These are phyloP conservation scores for Gorgonomyces haynaldii DNA, from an alignment of 192 early-diverging fungal species.

Conservation along the genomic window DNA sequence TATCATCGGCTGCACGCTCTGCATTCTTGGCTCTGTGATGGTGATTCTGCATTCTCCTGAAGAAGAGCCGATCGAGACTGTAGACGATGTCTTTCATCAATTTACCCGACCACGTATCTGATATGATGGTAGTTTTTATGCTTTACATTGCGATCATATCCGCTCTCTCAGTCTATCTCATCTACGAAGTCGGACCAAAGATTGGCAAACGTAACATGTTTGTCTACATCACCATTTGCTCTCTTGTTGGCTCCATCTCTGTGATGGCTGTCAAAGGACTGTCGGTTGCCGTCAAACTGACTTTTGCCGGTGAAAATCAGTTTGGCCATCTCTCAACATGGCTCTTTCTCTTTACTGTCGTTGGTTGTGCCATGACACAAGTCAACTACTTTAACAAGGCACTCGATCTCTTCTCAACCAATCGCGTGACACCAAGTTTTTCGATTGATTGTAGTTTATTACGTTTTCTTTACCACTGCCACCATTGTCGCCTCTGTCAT, in stretches of 20 bases:
- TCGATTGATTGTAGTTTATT: conserved; percentile 68
- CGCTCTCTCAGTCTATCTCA: conserved; percentile 57
- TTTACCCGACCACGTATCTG: conserved; percentile 63
- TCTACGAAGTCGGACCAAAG: conserved; percentile 65
- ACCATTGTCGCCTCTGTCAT: conserved; percentile 84
- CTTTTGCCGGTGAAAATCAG: conserved; percentile 87
- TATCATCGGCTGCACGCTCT: conserved; percentile 80
- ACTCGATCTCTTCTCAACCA: conserved; percentile 82
- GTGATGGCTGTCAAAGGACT: conserved; percentile 83
- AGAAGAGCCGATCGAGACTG: conserved; percentile 63
- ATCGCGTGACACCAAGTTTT: conserved; percentile 43
- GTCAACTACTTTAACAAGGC: conserved; percentile 99
- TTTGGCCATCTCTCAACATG: conserved; percentile 82
- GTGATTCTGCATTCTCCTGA: conserved; percentile 74
- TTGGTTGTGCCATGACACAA: conserved; percentile 78
- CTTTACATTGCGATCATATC: conserved; percentile 61
- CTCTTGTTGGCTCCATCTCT: conserved; percentile 82
- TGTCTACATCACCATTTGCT: conserved; percentile 92
- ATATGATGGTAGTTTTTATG: conserved; percentile 54
- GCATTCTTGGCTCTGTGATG: conserved; percentile 77
- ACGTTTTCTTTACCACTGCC: conserved; percentile 89
- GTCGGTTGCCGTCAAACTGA: conserved; percentile 83
- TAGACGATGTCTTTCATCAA: conserved; percentile 74
- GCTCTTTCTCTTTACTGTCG: conserved; percentile 69
- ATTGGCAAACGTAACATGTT: conserved; percentile 72